Evolutionary conservation across 495 filamentous ascomycete genomes (phyloP).

Genomic region (Glutinoglossum americanum): DNA sequence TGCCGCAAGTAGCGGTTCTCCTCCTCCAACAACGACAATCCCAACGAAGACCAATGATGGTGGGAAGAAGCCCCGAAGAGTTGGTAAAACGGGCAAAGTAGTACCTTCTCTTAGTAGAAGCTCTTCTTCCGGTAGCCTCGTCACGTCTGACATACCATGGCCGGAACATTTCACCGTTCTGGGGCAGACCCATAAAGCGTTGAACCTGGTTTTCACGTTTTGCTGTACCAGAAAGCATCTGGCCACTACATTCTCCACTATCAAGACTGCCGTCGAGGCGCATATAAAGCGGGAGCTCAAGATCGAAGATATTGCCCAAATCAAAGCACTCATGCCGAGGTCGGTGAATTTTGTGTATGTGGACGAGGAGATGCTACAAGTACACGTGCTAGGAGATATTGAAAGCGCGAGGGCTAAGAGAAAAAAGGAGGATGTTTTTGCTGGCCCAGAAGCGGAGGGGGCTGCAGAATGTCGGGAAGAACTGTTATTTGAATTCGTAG

Average conservation of each 20-base stretch:
- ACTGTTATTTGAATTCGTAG: conserved; percentile 77
- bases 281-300: conserved; percentile 51
- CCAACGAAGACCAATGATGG: conserved; percentile 35
- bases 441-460: conserved; percentile 14
- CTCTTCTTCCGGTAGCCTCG: conserved; percentile 20
- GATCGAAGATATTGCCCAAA: conserved; percentile 59
- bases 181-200: conserved; percentile 54
- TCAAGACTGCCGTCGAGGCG: conserved; percentile 63
- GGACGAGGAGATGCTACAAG: conserved; percentile 56
- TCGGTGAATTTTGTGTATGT: conserved; percentile 74
- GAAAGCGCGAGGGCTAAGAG: conserved; percentile 22
- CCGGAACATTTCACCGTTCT: conserved; percentile 52
- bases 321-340: conserved; percentile 54
- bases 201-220: conserved; percentile 89
- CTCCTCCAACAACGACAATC: conserved; percentile 17
- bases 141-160: conserved; percentile 37
- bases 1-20: neutral
- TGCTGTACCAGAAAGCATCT: conserved; percentile 81
- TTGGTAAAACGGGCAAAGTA: conserved; percentile 9
- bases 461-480: conserved; percentile 30
- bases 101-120: conserved; percentile 17
- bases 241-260: conserved; percentile 73
- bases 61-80: conserved; percentile 25
- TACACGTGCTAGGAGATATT: conserved; percentile 51
- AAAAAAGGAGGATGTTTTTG: conserved; percentile 20